Conservation (phyloP, 352 stramenopile genomes). For the Peronosclerospora sorghi region DNA sequence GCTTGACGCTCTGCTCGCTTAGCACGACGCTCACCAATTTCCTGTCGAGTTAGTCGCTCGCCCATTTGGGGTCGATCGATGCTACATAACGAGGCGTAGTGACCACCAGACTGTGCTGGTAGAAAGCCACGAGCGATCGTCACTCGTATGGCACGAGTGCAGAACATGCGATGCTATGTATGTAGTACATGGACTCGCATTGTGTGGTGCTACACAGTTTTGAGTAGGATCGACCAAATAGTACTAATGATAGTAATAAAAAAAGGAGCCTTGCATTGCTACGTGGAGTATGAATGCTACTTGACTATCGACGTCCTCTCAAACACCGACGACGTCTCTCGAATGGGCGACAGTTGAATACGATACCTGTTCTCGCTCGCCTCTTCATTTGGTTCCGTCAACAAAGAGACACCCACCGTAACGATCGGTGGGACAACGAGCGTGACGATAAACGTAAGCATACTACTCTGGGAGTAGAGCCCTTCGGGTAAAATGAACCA, state of each 20-base stretch:
- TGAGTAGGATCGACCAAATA: too few species aligned
- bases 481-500: slow-evolving; percentile 67
- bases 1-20: slow-evolving; percentile 13
- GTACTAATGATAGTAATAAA: too few species aligned
- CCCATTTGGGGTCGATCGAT: slow-evolving; percentile 8
- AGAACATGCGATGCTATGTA: slow-evolving; percentile 6
- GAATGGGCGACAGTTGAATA: slow-evolving; percentile 12
- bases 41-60: slow-evolving; percentile 17
- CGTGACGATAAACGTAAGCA: slow-evolving; percentile 71
- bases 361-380: slow-evolving; percentile 14
- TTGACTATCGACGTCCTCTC: too few species aligned
- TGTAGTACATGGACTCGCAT: too few species aligned
- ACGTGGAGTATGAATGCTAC: too few species aligned
- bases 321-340: too few species aligned
- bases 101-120: slow-evolving; percentile 1
- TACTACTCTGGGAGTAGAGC: slow-evolving; percentile 64
- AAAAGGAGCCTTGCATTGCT: too few species aligned
- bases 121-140: not conserved
- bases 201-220: too few species aligned
- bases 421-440: slow-evolving; percentile 46
- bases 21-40: slow-evolving; percentile 22
- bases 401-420: slow-evolving; percentile 48
- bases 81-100: slow-evolving; percentile 9
- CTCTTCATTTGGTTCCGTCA: slow-evolving; percentile 17
- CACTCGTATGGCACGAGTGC: not conserved